Conservation (phyloP, 2,329 filamentous ascomycete species). For the Neopestalotiopsis sp. region DNA sequence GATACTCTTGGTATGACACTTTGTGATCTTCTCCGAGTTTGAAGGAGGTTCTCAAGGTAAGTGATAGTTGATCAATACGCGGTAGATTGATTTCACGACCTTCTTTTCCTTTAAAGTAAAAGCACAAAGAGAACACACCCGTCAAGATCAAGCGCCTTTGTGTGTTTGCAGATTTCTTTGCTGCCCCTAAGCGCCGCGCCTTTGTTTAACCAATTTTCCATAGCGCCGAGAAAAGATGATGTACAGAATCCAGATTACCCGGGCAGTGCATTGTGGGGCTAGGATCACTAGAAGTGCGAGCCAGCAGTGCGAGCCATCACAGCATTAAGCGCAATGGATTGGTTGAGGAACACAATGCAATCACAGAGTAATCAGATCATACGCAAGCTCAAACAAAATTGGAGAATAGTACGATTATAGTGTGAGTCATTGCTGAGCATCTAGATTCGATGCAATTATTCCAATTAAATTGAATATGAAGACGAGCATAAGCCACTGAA, state of each 20-base stretch:
- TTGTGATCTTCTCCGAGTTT: too few species aligned
- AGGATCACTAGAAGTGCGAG: too few species aligned
- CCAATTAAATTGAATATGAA: neutral
- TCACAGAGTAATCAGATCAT: neutral
- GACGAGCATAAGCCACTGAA: neutral
- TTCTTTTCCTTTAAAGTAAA: too few species aligned
- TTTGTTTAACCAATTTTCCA: neutral
- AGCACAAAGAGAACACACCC: neutral
- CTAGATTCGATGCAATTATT: too few species aligned
- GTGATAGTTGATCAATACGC: too few species aligned
- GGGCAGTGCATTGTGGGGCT: neutral
- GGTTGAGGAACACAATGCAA: neutral
- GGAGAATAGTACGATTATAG: neutral
- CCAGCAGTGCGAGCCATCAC: too few species aligned
- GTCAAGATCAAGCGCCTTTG: neutral
- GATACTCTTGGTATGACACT: too few species aligned
- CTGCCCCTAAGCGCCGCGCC: neutral
- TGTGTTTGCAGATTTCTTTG: neutral
- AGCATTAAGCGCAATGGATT: too few species aligned
- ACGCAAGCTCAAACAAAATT: neutral
- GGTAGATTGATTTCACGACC: too few species aligned
- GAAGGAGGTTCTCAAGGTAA: too few species aligned
- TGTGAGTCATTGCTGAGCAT: too few species aligned
- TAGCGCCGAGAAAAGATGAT: neutral
- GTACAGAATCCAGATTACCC: neutral